Conservation (phyloP, 2,329 filamentous ascomycete species). For the Cordyceps fumosorosea region DNA sequence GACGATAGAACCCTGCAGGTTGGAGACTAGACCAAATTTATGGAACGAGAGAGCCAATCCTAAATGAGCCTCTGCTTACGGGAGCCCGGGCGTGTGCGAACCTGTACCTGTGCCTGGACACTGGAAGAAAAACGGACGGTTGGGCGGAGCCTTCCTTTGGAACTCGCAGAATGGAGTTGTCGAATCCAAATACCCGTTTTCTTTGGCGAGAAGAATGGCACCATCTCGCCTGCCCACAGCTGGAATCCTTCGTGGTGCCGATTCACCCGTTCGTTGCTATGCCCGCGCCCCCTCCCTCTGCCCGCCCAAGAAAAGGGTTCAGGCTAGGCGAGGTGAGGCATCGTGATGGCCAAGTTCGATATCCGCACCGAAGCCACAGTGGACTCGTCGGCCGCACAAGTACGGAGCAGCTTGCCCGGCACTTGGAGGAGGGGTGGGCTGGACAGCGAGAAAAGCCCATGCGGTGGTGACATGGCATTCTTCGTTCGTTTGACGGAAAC, state of each 20-base stretch:
- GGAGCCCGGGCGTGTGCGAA: not conserved
- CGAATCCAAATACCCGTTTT: not conserved
- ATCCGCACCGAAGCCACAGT: not conserved
- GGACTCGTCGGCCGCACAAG: not conserved
- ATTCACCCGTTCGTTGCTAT: conserved; percentile 7
- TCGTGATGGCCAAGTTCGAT: not conserved
- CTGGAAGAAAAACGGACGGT: not conserved
- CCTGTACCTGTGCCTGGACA: not conserved
- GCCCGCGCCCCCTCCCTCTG: not conserved
- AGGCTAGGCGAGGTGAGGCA: not conserved
- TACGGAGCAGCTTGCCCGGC: not conserved
- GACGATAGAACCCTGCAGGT: not conserved
- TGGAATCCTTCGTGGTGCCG: conserved; percentile 6
- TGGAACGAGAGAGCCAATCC: conserved; percentile 5
- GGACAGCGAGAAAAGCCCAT: conserved; percentile 4
- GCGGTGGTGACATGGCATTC: not conserved
- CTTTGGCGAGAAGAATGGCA: not conserved
- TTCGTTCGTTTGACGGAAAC: not conserved
- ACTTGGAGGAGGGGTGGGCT: not conserved
- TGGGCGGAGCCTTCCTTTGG: not conserved
- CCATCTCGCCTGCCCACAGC: not conserved
- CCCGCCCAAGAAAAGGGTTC: not conserved
- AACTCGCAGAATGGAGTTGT: conserved; percentile 9
- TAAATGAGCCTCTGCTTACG: conserved; percentile 1
- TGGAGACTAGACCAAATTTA: not conserved